Evolutionary conservation across 1,284 basidiomycete species (phyloP), one percentile per base, ranked within the genome.

Genomic region (Inonotus hispidus): DNA sequence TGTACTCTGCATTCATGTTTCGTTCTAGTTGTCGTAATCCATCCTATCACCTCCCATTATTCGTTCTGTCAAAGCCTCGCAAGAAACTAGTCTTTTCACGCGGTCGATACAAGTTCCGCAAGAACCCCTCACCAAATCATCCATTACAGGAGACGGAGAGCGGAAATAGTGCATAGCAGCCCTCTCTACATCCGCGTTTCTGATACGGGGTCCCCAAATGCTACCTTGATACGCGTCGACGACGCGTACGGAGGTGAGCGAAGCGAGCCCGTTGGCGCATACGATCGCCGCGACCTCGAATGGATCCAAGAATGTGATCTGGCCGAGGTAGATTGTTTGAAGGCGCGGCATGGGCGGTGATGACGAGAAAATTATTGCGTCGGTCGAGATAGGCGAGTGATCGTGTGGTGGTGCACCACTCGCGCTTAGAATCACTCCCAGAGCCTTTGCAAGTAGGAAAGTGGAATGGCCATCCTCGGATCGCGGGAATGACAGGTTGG

Each of bases 21-120:
- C n/a, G n/a, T n/a, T n/a, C 45, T 19, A 46, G 10, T 46, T 21
- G 37, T 41, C 27, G 11, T 19, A 49, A 53, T 80, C 78, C 10
- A 74, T 77, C 29, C 78, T 75, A 68, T 85, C 81, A 4, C 82
- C 81, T 14, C 83, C 83, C 65, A 78, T 78, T 60, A 83, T 78
- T 45, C 81, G 71, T 67, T 83, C 82, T 1, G 76, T 81, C 68
- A 74, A 73, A 52, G 76, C 80, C 69, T 80, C 79, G 67, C 82
- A 84, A 25, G 71, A 68, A 8, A 83, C 76, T 11, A 80, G 52
- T n/a, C 62, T 63, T 61, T 71, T 68, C 16, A 82, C 71, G 10
- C 72, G 69, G 59, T 71, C 71, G 38, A 75, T 27, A 50, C 39
- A 29, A 45, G 35, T 38, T 45, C 37, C 8, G 37, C 19, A 23